These are phyloP conservation scores for Arctium lappa DNA, from an alignment of 129 eudicot genomes.

Conservation along the genomic window DNA sequence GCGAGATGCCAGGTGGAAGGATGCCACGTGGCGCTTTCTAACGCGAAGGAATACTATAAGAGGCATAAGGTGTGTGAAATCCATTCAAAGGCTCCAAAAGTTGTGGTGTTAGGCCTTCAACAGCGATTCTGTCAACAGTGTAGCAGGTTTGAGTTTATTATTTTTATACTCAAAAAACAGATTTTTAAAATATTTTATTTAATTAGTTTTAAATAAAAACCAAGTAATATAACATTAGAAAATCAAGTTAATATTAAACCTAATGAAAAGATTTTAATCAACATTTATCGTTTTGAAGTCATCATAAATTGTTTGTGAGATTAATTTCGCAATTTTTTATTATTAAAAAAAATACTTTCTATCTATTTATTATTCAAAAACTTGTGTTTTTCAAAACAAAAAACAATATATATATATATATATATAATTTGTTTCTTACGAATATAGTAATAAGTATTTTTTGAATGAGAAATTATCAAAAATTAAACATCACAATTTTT, in stretches of 20 bases:
- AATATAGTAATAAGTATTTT: too few relatives aligned
- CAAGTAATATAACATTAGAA: background rate
- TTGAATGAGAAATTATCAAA: too few relatives aligned
- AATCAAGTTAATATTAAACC: background rate
- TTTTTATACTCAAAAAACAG: background rate
- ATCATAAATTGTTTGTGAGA: too few relatives aligned
- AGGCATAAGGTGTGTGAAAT: conserved; percentile 72
- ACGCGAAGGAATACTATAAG: conserved; percentile 61
- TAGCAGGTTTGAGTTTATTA: conserved; percentile 45
- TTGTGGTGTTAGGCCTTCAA: conserved; percentile 54
- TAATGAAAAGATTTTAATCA: too few relatives aligned
- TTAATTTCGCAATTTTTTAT: too few relatives aligned
- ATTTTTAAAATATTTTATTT: background rate
- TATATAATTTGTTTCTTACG: too few relatives aligned
- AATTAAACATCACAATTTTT: too few relatives aligned
- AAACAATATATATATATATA: too few relatives aligned
- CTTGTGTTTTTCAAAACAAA: background rate
- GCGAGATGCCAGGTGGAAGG: conserved; percentile 82
- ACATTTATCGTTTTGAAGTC: too few relatives aligned
- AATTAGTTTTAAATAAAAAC: background rate
- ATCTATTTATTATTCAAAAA: background rate
- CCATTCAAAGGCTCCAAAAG: conserved; percentile 71
- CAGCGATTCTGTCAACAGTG: conserved; percentile 84
- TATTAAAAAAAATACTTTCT: too few relatives aligned
- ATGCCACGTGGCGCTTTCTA: conserved; percentile 45